These are phyloP conservation scores for Kodamaea derodonti DNA, from an alignment of 1,139 yeast species.

Conservation along the genomic window DNA sequence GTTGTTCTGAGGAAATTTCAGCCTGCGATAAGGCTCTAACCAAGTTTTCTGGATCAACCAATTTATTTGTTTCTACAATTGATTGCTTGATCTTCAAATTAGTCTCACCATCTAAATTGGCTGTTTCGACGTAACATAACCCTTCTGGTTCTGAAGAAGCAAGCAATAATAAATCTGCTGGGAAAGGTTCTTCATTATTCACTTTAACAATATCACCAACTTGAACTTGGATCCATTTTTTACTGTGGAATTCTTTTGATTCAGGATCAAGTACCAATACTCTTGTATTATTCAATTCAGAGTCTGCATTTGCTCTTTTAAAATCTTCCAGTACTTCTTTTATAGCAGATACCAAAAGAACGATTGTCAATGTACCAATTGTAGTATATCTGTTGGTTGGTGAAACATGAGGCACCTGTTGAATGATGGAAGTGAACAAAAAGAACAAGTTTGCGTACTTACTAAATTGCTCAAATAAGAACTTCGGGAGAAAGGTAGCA, in stretches of 20 bases:
- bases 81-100: constrained; percentile 93
- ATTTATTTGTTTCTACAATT: constrained; percentile 66
- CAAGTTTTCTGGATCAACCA: constrained; percentile 67
- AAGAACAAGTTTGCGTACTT: constrained; percentile 96
- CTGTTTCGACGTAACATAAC: constrained; percentile 93
- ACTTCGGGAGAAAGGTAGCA: constrained; percentile 92
- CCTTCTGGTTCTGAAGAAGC: constrained; percentile 98
- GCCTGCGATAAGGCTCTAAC: constrained; percentile 29
- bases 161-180: constrained; percentile 83
- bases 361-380: constrained; percentile 82
- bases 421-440: constrained; percentile 86
- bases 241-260: constrained; percentile 57
- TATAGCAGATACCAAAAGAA: constrained; percentile 82
- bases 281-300: constrained; percentile 77
- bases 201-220: constrained; percentile 92
- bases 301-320: constrained; percentile 85
- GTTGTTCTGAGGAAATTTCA: constrained; percentile 76
- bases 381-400: constrained; percentile 97
- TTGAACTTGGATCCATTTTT: constrained; percentile 80
- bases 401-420: constrained; percentile 94
- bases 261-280: constrained; percentile 64
- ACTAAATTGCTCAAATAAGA: constrained; percentile 92
- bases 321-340: constrained; percentile 90
- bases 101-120: constrained; percentile 97
- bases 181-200: constrained; percentile 84